Conservation (phyloP, 768 basidiomycete species). For the Russula ochroleuca region DNA sequence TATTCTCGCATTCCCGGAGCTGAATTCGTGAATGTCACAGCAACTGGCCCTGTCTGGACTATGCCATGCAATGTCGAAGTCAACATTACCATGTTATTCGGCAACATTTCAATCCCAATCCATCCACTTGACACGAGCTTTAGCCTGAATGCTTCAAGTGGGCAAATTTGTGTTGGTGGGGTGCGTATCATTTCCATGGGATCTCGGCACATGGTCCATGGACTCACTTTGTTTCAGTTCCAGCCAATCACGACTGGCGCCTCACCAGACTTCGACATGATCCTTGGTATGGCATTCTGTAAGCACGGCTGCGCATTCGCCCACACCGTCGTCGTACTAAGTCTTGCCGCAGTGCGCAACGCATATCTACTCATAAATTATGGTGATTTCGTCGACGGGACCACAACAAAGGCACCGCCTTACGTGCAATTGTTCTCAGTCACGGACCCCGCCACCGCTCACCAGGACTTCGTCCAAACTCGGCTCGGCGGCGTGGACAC, state of each 20-base stretch:
- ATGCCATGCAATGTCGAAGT: slow-evolving; percentile 61
- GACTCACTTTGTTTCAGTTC: slow-evolving; percentile 43
- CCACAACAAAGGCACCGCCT: slow-evolving; percentile 40
- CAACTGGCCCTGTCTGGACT: slow-evolving; percentile 49
- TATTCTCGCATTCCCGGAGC: slow-evolving; percentile 56
- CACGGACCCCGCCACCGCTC: slow-evolving; percentile 45
- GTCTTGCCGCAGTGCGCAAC: slow-evolving; percentile 50
- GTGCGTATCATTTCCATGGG: slow-evolving; percentile 36
- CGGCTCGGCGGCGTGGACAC: slow-evolving; percentile 30
- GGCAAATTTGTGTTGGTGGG: slow-evolving; percentile 39
- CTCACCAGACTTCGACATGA: slow-evolving; percentile 53
- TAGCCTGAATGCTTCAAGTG: slow-evolving; percentile 26
- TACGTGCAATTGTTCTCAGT: slow-evolving; percentile 61
- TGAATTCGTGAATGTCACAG: slow-evolving; percentile 39
- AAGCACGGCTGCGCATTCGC: slow-evolving; percentile 31
- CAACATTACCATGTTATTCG: slow-evolving; percentile 62
- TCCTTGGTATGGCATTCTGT: slow-evolving; percentile 73
- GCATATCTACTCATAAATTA: slow-evolving; percentile 60
- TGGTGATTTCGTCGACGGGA: slow-evolving; percentile 53
- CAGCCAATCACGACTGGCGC: slow-evolving; percentile 57
- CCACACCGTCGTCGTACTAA: background rate
- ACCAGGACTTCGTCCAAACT: slow-evolving; percentile 36
- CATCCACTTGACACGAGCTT: slow-evolving; percentile 60
- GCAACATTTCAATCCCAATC: slow-evolving; percentile 52
- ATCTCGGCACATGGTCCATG: background rate